Evolutionary conservation across 345 rosid species (phyloP), one percentile per base, ranked within the genome.

Genomic region (Hirschfeldia incana): DNA sequence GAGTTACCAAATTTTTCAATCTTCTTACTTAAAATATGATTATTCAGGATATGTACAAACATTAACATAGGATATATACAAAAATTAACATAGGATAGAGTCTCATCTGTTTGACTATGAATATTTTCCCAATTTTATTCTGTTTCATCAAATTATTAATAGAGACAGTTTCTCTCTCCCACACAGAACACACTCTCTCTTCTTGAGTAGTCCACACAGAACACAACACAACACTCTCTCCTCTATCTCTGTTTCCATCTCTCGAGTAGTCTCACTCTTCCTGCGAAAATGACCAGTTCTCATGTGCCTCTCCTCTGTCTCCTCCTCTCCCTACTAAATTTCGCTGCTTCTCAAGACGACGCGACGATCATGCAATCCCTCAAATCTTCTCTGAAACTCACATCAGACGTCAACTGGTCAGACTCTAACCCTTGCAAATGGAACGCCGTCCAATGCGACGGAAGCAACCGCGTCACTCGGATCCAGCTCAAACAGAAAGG

Each of bases 401-500:
- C 88, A 17, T 0, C 73, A 9, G 74, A 66, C 33, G 76, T 90
- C 44, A 81, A 80, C 46, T 95, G 97, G 97, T 76, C 92, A 4
- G 76, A 84, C 68, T 46, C 89, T n/a, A 80, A 91, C 68, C 97
- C 94, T 0, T 95, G 98, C 60, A 7, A 77, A 2, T 91, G 98
- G 96, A 0, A 1, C 0, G 21, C 78, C 0, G 91, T 90, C 15
- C 1, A 1, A 2, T 93, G 96, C 76, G 51, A 65, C n/a, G n/a
- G 51, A 0, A 65, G 62, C 8, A 74, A 70, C 15, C 84, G 87
- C 29, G 89, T 93, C 0, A 77, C 79, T 11, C 65, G 78, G 21
- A 93, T 95, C 77, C 94, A 88, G 75, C 88, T 95, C 33, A 87
- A 84, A 17, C 16, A 58, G 30, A 74, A 77, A 67, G 75, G 51